Base-by-base conservation (phyloP, 2,329 filamentous ascomycete genomes). In the Claviceps humidiphila region DNA sequence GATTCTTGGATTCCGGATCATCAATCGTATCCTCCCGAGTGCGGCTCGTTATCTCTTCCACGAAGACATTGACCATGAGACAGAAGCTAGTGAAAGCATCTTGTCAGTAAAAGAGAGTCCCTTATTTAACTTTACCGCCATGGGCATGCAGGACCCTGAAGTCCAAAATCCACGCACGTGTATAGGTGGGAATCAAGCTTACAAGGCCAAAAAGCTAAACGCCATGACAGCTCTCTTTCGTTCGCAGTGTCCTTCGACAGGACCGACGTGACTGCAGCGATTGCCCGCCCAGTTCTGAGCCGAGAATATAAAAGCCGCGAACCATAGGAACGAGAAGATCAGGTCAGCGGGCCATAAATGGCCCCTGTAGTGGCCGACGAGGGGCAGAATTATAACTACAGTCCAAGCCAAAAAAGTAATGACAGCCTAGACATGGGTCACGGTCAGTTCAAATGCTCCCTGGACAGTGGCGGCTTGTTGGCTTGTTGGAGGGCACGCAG, bases 171-270 rank as follows among this genome's bases (percentile, higher is more conserved):
- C 26, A 30, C 7, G n/a, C 5, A 42, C 4, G 17, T 8, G 11
- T 13, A 8, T 11, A 42, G 13, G 1, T 20, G 17, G 1, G 5
- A 37, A 24, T 17, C 11, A 26, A 43, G 51, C 60, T 58, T 48
- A 62, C 60, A 62, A 62, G 39, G 54, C 56, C 14, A 63, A 9
- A 47, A 62, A 61, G 43, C 54, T 58, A 43, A 63, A 63, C 1
- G 58, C 57, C 39, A 57, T 55, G 16, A 57, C 55, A 4, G 61
- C 52, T 41, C 57, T 56, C 54, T 62, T 63, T 42, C 54, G 45
- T 9, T 47, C 38, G 40, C 60, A 62, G 13, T 54, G 42, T 16
- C 44, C 52, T 2, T 38, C 14, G 13, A 50, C 51, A 5, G 54
- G 56, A 3, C 40, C 34, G 22, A 14, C 44, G 2, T 38, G 17